Conservation (phyloP, 2,329 filamentous ascomycete species). For the Aspergillus transmontanensis region DNA sequence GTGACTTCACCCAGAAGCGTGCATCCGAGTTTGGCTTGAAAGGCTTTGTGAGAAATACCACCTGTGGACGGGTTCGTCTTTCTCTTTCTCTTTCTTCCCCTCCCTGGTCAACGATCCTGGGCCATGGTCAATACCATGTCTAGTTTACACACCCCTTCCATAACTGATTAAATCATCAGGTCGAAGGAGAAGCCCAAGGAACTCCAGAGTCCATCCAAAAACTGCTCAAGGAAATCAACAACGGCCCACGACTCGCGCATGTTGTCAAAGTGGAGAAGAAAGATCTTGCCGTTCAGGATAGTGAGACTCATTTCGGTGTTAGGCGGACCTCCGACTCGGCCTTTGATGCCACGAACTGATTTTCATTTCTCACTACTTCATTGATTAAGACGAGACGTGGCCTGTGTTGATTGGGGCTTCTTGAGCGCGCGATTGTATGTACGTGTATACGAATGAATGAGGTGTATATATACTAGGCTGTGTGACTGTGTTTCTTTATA, state of each 20-base stretch:
- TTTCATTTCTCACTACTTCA: neutral
- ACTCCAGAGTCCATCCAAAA: conserved; percentile 64
- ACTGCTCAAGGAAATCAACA: conserved; percentile 74
- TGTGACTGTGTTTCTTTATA: too few relatives aligned
- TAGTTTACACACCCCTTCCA: neutral
- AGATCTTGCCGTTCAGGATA: conserved; percentile 65
- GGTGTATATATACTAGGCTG: neutral
- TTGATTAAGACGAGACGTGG: neutral
- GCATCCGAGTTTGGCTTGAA: conserved; percentile 48
- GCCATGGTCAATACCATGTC: neutral
- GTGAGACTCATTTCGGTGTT: conserved; percentile 68
- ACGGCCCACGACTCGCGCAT: conserved; percentile 70
- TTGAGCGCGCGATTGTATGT: neutral
- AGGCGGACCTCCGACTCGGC: conserved; percentile 32
- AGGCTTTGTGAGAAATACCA: conserved; percentile 53
- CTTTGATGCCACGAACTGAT: conserved; percentile 20
- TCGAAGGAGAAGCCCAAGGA: conserved; percentile 88
- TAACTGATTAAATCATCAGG: conserved; percentile 53
- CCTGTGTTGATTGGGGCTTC: neutral
- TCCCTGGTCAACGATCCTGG: neutral
- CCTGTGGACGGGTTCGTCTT: conserved; percentile 45
- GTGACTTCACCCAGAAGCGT: conserved; percentile 48
- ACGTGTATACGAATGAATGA: neutral
- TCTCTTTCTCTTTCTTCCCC: conserved; percentile 1
- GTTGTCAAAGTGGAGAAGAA: conserved; percentile 75